A percentile compares a stretch with the other conserved stretches of the same genome.
Evolutionary conservation across 495 filamentous ascomycete genomes (phyloP).

Genomic region (Filosporella fistucella): DNA sequence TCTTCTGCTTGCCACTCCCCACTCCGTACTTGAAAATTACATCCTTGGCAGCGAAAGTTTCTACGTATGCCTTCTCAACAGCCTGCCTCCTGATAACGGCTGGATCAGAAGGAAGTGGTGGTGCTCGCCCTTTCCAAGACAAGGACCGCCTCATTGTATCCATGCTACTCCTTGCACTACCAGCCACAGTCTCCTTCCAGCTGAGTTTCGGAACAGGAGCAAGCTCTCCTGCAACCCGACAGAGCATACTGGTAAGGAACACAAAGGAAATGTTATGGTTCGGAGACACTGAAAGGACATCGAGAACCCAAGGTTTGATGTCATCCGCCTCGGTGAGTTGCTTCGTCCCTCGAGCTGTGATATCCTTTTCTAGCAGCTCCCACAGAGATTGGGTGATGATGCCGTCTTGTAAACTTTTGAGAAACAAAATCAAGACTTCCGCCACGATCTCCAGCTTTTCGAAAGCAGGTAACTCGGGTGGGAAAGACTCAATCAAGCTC

Average conservation of each 20-base stretch:
- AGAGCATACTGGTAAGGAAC: slow-evolving; percentile 76
- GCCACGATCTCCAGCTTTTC: slow-evolving; percentile 66
- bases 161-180: slow-evolving; percentile 30
- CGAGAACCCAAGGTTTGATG: slow-evolving; percentile 62
- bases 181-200: slow-evolving; percentile 12
- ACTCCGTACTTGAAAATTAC: slow-evolving; percentile 37
- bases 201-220: slow-evolving; percentile 32
- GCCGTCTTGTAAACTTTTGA: slow-evolving; percentile 69
- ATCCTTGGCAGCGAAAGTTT: slow-evolving; percentile 35
- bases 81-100: slow-evolving; percentile 28
- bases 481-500: slow-evolving; percentile 51
- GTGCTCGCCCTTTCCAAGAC: slow-evolving; percentile 23
- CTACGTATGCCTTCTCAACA: slow-evolving; percentile 39
- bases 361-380: slow-evolving; percentile 60
- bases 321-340: slow-evolving; percentile 51
- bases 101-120: slow-evolving; percentile 27
- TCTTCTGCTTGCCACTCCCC: slow-evolving; percentile 36
- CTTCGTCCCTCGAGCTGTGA: slow-evolving; percentile 42
- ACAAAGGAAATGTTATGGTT: slow-evolving; percentile 82
- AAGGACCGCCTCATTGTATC: slow-evolving; percentile 34
- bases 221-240: slow-evolving; percentile 40
- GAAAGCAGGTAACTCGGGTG: slow-evolving; percentile 51
- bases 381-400: slow-evolving; percentile 66
- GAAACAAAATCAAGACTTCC: slow-evolving; percentile 64
- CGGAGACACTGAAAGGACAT: slow-evolving; percentile 65